Evolutionary conservation across 805 yeast species (phyloP), one percentile per base, ranked within the genome.

Genomic region (Yarrowia hollandica): DNA sequence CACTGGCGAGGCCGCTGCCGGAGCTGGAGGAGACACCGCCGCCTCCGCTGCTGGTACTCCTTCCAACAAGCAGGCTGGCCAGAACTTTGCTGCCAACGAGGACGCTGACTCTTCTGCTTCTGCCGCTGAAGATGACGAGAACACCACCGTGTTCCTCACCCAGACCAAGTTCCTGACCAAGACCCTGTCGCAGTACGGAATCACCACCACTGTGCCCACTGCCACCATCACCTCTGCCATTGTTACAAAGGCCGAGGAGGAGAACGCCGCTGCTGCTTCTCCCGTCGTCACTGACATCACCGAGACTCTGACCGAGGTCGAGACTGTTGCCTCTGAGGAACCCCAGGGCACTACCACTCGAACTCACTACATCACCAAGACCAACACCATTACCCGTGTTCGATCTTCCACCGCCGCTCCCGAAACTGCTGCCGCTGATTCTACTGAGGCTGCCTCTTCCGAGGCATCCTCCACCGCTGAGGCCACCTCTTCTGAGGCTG

Each of bases 141-240:
- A 48, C 22, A 31, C 60, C 15, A 38, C 46, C 30, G 52, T 62
- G 34, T 23, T 28, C 34, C 46, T 33, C n/a, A 31, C 57, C 23
- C 56, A 46, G 22, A 33, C 55, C 42, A 31, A 35, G 26, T 35
- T 46, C 48, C 16, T 42, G 14, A 44, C 26, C 60, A 59, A 57
- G 42, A 57, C 60, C 4, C 55, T 57, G 22, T 44, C 52, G 3
- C 35, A 28, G 35, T 28, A 28, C 25, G 52, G 52, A 6, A n/a
- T 28, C 26, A 41, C 55, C 23, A 33, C 42, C 37, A 59, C 60
- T n/a, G 60, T 25, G 4, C 42, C 60, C 16, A 48, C 23, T 6
- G 34, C 28, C 30, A 55, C 34, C 34, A 56, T 55, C 31, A 35
- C 56, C 21, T 57, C 50, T 12, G 42, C 60, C 16, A 21, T 35